phyloP scores from a whole-genome alignment of 305 asterid species.

The Ruellia speciosa region DNA sequence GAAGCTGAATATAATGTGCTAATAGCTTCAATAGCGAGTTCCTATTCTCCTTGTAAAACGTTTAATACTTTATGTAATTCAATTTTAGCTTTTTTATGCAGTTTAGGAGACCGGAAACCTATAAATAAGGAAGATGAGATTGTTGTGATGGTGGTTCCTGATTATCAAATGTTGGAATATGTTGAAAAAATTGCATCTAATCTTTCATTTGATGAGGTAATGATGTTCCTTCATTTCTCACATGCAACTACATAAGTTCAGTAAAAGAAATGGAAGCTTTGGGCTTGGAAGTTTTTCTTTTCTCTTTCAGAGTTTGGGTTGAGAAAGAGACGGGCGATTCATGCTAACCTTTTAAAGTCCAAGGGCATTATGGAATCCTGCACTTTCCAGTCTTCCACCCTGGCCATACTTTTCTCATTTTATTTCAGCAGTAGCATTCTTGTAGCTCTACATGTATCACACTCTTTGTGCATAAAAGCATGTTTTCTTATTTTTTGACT shows the following conservation, averaged over 20 bases:
- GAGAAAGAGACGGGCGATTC: too few relatives aligned
- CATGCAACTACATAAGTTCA: neutral
- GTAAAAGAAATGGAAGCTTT: neutral
- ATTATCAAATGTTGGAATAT: constrained; percentile 83
- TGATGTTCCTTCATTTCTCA: constrained; percentile 15
- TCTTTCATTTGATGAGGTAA: constrained; percentile 83
- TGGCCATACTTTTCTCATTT: too few relatives aligned
- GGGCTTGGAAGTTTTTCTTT: too few relatives aligned
- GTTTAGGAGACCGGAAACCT: constrained; percentile 91
- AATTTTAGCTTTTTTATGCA: constrained; percentile 29
- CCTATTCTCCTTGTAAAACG: neutral
- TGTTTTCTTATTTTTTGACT: too few relatives aligned
- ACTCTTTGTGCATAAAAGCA: too few relatives aligned
- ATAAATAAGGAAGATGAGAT: constrained; percentile 70
- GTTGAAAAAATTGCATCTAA: constrained; percentile 72
- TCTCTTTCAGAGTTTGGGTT: too few relatives aligned
- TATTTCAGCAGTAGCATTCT: too few relatives aligned
- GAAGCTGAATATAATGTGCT: constrained; percentile 6
- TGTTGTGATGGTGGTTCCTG: constrained; percentile 91
- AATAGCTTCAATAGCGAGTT: constrained; percentile 3
- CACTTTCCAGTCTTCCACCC: too few relatives aligned
- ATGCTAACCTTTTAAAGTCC: too few relatives aligned
- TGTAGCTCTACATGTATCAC: too few relatives aligned
- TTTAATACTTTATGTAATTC: constrained; percentile 21
- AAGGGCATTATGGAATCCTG: too few relatives aligned